Base-by-base conservation (phyloP, 805 yeast species). In the Saccharomycopsis babjevae region DNA sequence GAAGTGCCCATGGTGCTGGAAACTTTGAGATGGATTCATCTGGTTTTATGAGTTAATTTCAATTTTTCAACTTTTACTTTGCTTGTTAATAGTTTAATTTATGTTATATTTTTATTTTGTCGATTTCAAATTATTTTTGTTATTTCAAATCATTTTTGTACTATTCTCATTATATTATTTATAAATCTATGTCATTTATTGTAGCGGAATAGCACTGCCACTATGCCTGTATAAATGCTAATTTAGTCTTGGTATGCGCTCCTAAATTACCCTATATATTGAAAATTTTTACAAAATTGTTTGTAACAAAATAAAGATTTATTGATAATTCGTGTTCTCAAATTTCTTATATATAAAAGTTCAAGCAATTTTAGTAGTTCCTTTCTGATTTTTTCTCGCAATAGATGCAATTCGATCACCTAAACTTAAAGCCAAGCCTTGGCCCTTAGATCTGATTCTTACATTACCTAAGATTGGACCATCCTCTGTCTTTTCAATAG, bases 391-490 rank as follows among this genome's bases (percentile, higher is more conserved):
- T 70, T 80, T 79, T 64, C 87, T 82, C 55, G 93, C 87, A 72
- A 90, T 83, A 59, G 89, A 79, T 59, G 97, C 96, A 59, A 93
- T 94, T 68, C 91, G 83, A 69, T 94, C 98, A 65, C 99, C 99
- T 67, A 96, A 78, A 1, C 96, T 86, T 65, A 96, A 77, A 7
- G 99, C 99, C 66, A 96, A 80, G 5, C 99, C 99, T 78, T 96
- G 98, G 25, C 97, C 97, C 81, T 93, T 92, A 18, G 97, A 88
- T 75, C 99, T 84, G 69, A 94, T 92, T 76, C 99, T 85, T 55
- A 92, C 96, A 70, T 92, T 96, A 8, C 99, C 99, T 62, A 88
- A 82, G 61, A 91, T 85, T 59, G 86, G 85, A 11, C 93, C 92
- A 61, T 79, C 80, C 10, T 82, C 76, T 64, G 84, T 83, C 74